Conservation (phyloP, 1,139 yeast genomes). For the Nadsonia commutata region DNA sequence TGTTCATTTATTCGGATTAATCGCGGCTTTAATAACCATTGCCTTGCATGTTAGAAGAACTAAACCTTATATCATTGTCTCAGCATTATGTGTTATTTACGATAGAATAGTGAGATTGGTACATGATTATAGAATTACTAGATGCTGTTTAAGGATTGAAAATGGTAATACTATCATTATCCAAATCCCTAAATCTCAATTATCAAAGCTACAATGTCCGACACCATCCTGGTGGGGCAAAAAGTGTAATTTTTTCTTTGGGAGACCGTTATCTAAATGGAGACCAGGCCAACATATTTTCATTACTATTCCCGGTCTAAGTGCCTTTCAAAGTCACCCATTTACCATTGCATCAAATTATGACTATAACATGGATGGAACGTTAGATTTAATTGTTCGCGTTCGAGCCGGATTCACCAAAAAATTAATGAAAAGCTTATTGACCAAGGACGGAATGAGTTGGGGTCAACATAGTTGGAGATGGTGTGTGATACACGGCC, state of each 20-base stretch:
- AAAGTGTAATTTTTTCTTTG: background rate
- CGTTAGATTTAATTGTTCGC: slow-evolving; percentile 14
- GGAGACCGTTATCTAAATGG: slow-evolving; percentile 12
- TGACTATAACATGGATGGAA: slow-evolving; percentile 8
- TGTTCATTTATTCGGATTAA: slow-evolving; percentile 14
- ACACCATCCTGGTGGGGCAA: background rate
- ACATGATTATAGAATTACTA: slow-evolving; percentile 13
- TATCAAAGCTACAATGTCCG: background rate
- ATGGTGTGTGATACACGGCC: slow-evolving; percentile 18
- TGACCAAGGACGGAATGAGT: background rate
- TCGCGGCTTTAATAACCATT: slow-evolving; percentile 15
- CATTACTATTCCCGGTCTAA: slow-evolving; percentile 7
- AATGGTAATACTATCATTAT: slow-evolving; percentile 16
- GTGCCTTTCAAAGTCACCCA: slow-evolving; percentile 11
- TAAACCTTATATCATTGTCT: slow-evolving; percentile 13
- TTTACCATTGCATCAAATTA: slow-evolving; percentile 17
- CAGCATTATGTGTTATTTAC: slow-evolving; percentile 14
- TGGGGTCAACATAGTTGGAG: slow-evolving; percentile 1
- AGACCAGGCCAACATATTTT: slow-evolving; percentile 17
- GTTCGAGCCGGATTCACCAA: slow-evolving; percentile 17
- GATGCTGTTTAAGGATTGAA: slow-evolving; percentile 10
- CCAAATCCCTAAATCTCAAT: slow-evolving; percentile 11
- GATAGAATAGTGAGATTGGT: slow-evolving; percentile 13
- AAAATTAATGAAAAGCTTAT: slow-evolving; percentile 3
- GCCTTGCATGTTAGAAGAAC: slow-evolving; percentile 15